Evolutionary conservation across 495 filamentous ascomycete species (phyloP).

Genomic region (Aspergillus haitiensis): DNA sequence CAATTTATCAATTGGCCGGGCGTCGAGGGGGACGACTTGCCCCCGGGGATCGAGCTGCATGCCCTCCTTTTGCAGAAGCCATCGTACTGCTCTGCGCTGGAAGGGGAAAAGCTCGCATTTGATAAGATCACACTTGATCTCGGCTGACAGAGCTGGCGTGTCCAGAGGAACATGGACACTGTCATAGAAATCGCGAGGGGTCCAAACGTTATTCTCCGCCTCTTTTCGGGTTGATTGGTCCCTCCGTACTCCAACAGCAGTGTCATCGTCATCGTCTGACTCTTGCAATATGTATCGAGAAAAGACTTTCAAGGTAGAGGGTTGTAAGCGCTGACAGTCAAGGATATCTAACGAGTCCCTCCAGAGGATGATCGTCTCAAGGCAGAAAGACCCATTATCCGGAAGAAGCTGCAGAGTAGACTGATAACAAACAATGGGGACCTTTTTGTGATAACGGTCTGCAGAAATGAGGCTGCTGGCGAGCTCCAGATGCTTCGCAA

Average conservation of each 20-base stretch:
- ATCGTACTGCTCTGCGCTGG: slow-evolving; percentile 68
- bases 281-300: slow-evolving; percentile 34
- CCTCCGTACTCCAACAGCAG: background rate
- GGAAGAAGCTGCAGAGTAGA: slow-evolving; percentile 26
- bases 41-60: slow-evolving; percentile 39
- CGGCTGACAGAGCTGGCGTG: slow-evolving; percentile 35
- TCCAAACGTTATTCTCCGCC: slow-evolving; percentile 34
- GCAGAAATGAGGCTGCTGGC: slow-evolving; percentile 26
- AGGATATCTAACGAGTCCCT: slow-evolving; percentile 39
- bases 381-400: slow-evolving; percentile 23
- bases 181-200: slow-evolving; percentile 63
- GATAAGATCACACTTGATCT: slow-evolving; percentile 43
- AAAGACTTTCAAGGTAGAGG: slow-evolving; percentile 28
- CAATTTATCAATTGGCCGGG: slow-evolving; percentile 21
- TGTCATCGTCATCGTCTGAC: slow-evolving; percentile 15
- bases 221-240: background rate
- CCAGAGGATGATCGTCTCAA: slow-evolving; percentile 41
- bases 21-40: slow-evolving; percentile 23
- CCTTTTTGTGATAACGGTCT: slow-evolving; percentile 28
- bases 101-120: slow-evolving; percentile 66
- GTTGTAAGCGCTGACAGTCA: slow-evolving; percentile 22
- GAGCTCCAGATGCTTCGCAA: slow-evolving; percentile 29
- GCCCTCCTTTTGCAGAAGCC: slow-evolving; percentile 65
- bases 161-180: slow-evolving; percentile 59
- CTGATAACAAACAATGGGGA: slow-evolving; percentile 37